Base-by-base conservation (phyloP, 2,329 filamentous ascomycete genomes). In the Dactylella cylindrospora region DNA sequence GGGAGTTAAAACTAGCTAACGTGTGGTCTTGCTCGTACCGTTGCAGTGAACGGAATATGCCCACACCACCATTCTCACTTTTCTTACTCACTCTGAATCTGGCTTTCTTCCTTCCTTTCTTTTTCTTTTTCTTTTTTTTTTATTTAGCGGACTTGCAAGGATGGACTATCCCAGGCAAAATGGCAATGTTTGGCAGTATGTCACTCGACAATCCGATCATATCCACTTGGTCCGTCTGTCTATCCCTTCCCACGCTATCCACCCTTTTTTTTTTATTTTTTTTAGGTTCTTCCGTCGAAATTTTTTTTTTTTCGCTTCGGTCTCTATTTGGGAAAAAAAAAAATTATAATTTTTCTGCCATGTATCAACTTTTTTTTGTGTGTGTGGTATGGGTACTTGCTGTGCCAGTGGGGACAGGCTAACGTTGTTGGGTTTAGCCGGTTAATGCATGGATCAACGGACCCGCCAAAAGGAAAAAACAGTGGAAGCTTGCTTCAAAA, bases 201-300 rank as follows among this genome's bases (percentile, higher is more conserved):
- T 60, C 54, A 60, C 54, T 60, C 54, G 54, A 60, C 54, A 60
- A 60, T 60, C 45, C 32, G 39, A 40, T 23, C 44, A n/a, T n/a
- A n/a, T n/a, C n/a, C n/a, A n/a, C n/a, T n/a, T n/a, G n/a, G n/a
- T n/a, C n/a, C n/a, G n/a, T n/a, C n/a, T n/a, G n/a, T n/a, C n/a
- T n/a, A n/a, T n/a, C n/a, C n/a, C n/a, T n/a, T n/a, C n/a, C n/a
- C n/a, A n/a, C n/a, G n/a, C n/a, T n/a, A n/a, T n/a, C n/a, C n/a
- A n/a, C 41, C 47, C 41, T 45, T 19, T 26, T 23, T 33, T 29
- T 29, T 31, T 17, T 25, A 19, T 22, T 39, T 19, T 26, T 9
- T 19, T 26, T 9, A 32, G 32, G n/a, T 22, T 39, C 32, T 41
- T 46, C 43, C 45, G n/a, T n/a, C n/a, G n/a, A n/a, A n/a, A n/a